These are phyloP conservation scores for Drosera spatulata DNA, from an alignment of 179 eudicot genomes.

Conservation along the genomic window DNA sequence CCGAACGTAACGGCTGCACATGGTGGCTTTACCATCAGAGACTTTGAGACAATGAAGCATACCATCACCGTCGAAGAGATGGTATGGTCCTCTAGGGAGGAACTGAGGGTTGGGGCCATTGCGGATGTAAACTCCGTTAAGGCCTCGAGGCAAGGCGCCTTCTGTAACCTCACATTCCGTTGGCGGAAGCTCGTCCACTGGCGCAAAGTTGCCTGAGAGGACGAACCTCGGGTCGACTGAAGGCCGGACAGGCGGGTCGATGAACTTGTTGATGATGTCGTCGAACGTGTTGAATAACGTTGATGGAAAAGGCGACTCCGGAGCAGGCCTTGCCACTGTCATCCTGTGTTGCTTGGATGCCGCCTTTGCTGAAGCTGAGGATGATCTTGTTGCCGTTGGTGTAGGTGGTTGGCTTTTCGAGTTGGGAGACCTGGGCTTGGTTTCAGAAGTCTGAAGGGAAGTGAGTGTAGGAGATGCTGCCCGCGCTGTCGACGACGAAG, in stretches of 20 bases:
- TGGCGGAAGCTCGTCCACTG: conserved; percentile 52
- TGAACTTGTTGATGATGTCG: conserved; percentile 34
- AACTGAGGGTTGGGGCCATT: conserved; percentile 68
- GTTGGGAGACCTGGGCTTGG: background rate
- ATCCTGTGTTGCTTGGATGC: background rate
- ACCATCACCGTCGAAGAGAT: conserved; percentile 65
- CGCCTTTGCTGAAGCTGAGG: background rate
- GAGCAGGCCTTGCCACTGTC: background rate
- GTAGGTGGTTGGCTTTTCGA: background rate
- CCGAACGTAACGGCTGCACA: conserved; percentile 51
- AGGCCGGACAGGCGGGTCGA: conserved; percentile 38
- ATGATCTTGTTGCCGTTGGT: background rate
- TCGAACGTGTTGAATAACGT: conserved; percentile 30
- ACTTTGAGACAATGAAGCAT: conserved; percentile 51
- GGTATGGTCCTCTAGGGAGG: conserved; percentile 58
- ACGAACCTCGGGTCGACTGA: conserved; percentile 42
- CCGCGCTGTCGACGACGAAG: background rate
- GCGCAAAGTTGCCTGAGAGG: conserved; percentile 47
- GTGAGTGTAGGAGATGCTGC: conserved; percentile 6
- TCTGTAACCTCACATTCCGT: conserved; percentile 25
- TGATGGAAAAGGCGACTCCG: conserved; percentile 14
- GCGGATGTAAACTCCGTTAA: conserved; percentile 52
- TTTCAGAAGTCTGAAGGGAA: background rate
- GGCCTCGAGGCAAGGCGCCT: conserved; percentile 38
- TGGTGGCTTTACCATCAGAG: conserved; percentile 38